Evolutionary conservation across 768 basidiomycete genomes (phyloP).

Genomic region (Phanerochaete sordida): DNA sequence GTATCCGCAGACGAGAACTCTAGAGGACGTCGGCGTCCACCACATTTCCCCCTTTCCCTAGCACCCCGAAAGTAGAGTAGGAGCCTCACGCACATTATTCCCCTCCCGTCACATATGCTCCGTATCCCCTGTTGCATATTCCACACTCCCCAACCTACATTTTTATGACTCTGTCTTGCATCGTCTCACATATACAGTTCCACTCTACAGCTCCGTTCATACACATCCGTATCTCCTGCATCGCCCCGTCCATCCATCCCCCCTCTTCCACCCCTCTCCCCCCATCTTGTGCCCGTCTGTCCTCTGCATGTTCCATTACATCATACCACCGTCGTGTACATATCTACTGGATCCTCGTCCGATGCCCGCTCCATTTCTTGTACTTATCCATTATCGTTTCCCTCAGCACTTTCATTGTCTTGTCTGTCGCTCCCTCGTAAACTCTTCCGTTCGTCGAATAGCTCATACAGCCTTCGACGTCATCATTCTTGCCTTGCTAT

Average conservation of each 20-base stretch:
- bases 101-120: not conserved
- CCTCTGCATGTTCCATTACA: not conserved
- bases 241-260: not conserved
- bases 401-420: not conserved
- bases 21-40: not conserved
- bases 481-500: too few species aligned
- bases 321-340: not conserved
- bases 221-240: not conserved
- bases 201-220: not conserved
- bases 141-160: not conserved
- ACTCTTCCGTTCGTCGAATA: not conserved
- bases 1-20: slow-evolving; percentile 2
- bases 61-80: not conserved
- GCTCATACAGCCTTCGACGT: not conserved
- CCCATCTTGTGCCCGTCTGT: not conserved
- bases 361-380: not conserved
- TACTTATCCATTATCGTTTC: not conserved
- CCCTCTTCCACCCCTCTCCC: too few species aligned
- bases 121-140: not conserved
- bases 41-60: not conserved
- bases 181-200: not conserved
- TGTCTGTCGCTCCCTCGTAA: not conserved
- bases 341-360: not conserved
- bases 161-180: not conserved
- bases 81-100: not conserved